These are phyloP conservation scores for Aspergillus arachidicola DNA, from an alignment of 2,329 filamentous ascomycete genomes.

Conservation along the genomic window DNA sequence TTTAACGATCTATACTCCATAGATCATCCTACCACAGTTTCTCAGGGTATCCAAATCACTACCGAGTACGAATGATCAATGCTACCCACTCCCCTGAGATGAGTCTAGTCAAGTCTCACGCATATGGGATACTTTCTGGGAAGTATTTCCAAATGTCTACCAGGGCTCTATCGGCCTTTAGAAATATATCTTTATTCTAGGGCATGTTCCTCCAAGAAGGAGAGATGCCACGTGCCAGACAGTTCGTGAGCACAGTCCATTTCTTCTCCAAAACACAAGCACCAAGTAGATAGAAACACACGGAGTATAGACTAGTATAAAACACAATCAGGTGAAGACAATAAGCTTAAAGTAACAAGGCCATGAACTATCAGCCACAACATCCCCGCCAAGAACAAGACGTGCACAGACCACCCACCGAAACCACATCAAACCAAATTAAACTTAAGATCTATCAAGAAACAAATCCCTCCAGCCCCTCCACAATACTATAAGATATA, in stretches of 20 bases:
- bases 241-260: not conserved
- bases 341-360: not conserved
- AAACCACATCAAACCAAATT: not conserved
- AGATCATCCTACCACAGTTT: not conserved
- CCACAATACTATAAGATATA: constrained; percentile 1
- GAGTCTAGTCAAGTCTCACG: not conserved
- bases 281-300: too few relatives aligned
- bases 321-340: not conserved
- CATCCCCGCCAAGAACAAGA: not conserved
- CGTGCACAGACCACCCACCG: not conserved
- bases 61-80: not conserved
- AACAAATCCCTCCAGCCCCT: not conserved
- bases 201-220: not conserved
- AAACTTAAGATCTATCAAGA: constrained; percentile 2
- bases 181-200: not conserved
- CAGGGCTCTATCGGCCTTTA: not conserved
- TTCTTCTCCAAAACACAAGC: not conserved
- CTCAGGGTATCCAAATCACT: too few relatives aligned
- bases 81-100: not conserved
- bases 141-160: not conserved
- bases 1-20: not conserved
- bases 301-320: too few relatives aligned
- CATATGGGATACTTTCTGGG: not conserved
- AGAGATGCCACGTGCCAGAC: not conserved
- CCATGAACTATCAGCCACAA: not conserved